Base-by-base conservation (phyloP, 2,329 filamentous ascomycete species). In the Pseudocercospora ulei region DNA sequence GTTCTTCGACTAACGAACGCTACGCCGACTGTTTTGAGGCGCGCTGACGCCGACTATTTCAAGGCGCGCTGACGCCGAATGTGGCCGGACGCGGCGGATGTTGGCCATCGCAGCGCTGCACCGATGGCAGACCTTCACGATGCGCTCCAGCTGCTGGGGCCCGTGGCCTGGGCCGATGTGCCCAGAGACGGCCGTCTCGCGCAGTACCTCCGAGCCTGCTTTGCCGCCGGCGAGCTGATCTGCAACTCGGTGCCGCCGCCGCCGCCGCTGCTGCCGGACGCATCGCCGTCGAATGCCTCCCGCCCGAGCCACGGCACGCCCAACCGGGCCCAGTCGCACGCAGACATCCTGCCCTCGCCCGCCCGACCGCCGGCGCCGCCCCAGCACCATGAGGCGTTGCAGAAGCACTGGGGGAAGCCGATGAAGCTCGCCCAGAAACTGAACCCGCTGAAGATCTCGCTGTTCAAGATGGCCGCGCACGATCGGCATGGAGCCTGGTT, bases 401-500 rank as follows among this genome's bases (percentile, higher is more conserved):
- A 78, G 42, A 82, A 82, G 55, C 75, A 84, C 62, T 95, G 88
- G 86, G 73, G 75, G 27, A 94, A 92, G 60, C 80, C 85, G 26
- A 65, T 87, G 55, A 88, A 85, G 62, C 63, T 84, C 39, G 75
- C 71, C 26, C 62, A 73, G 2, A 77, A 71, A 50, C 79, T 87
- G 12, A 90, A 92, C 54, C 82, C 84, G 0, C 67, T 84, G 5
- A 76, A 72, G 0, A 78, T 95, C 46, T 71, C 69, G 39, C 76
- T 95, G 14, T 94, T 82, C 65, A 93, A 92, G 60, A 70, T 90
- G 43, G 65, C 71, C 0, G 75, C 80, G 2, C 80, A 82, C 52
- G 88, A 96, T 60, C 78, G 84, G 23, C 79, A 79, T 48, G 88
- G 87, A 2, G 71, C 82, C 5, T 96, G 88, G 88, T 96, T 95